A percentile compares a stretch with the other conserved stretches of the same genome.
phyloP scores from a whole-genome alignment of 176 grass and related monocot genomes.

The maize (Zea mays) region Zm-B73-REFERENCE-NAM-5.0 NC_050097.1:165218501-165219000 shows the following conservation, averaged over 20 bases:
- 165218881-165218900: constrained; percentile 55
- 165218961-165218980: not conserved
- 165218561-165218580: constrained; percentile 36
- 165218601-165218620: constrained; percentile 67
- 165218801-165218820: constrained; percentile 43
- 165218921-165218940: constrained; percentile 44
- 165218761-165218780: constrained; percentile 48
- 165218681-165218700: constrained; percentile 40
- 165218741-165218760: constrained; percentile 57
- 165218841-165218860: constrained; percentile 47
- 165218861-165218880: constrained; percentile 51
- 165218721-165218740: constrained; percentile 16
- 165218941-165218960: constrained; percentile 20
- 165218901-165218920: constrained; percentile 67
- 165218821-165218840: constrained; percentile 44
- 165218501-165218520: constrained; percentile 82
- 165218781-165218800: constrained; percentile 25
- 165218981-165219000: constrained; percentile 11
- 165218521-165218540: constrained; percentile 64
- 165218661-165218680: constrained; percentile 50
- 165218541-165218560: constrained; percentile 75
- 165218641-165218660: constrained; percentile 61
- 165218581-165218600: constrained; percentile 57
- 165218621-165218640: constrained; percentile 68
- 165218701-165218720: constrained; percentile 17